phyloP scores from a whole-genome alignment of 148 eudicot genomes.

The Vaccinium macrocarpon region DNA sequence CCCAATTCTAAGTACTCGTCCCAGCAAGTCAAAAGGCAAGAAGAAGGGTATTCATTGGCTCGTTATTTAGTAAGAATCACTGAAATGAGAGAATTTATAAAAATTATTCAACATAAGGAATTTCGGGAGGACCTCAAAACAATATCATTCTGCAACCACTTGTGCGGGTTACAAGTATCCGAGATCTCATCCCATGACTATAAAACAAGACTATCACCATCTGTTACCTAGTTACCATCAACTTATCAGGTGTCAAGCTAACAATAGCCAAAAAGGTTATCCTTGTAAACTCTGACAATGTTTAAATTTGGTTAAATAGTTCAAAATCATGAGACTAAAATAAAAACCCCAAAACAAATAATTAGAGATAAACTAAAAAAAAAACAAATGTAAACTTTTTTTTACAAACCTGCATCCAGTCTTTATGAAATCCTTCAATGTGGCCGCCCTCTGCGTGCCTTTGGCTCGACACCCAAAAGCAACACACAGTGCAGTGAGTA shows the following conservation, averaged over 20 bases:
- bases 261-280: not conserved
- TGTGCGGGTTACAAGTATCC: not conserved
- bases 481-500: slow-evolving; percentile 86
- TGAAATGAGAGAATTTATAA: too few relatives aligned
- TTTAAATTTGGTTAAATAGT: not conserved
- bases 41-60: too few relatives aligned
- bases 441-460: slow-evolving; percentile 80
- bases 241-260: not conserved
- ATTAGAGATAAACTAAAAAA: not conserved
- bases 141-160: not conserved
- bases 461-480: slow-evolving; percentile 95
- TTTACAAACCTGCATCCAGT: slow-evolving; percentile 78
- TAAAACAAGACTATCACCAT: not conserved
- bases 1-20: not conserved
- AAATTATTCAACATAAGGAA: too few relatives aligned
- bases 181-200: not conserved
- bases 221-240: not conserved
- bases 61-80: too few relatives aligned
- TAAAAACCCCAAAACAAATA: not conserved
- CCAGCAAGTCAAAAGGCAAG: too few relatives aligned
- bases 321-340: not conserved
- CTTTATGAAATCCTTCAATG: slow-evolving; percentile 87
- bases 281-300: not conserved
- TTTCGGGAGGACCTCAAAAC: not conserved
- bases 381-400: too few relatives aligned